Base-by-base conservation (phyloP, 73 alveolate species). In the Diophrys appendiculata region DNA sequence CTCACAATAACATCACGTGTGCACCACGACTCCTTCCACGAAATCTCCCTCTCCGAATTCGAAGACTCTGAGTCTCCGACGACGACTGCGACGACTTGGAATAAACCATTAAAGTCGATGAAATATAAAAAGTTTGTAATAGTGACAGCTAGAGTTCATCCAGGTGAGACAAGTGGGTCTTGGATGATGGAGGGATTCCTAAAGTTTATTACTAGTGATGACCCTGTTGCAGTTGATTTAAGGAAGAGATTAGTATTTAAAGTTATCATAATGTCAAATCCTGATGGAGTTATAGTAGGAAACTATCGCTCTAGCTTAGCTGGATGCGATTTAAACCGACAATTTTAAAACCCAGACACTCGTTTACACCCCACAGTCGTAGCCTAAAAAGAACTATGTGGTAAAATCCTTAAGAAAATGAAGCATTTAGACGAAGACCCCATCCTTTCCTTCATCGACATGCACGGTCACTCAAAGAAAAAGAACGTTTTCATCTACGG, bases 241-340 rank as follows among this genome's bases (percentile, higher is more conserved):
- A 77, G 96, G 81, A 89, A 91, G 43, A 70, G 85, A 64, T 81
- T 92, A 33, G 82, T 94, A 24, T 94, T 94, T 82, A 93, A 92
- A 78, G 81, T 94, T 29, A 79, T 94, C 31, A 97, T 97, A 29
- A 94, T 94, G 93, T 82, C 88, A 64, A 94, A 94, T 80, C 97
- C 96, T 8, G 98, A 94, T 89, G 98, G 98, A 27, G 98, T 94
- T 25, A 84, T 91, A 29, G 84, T 80, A 35, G 98, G 98, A 27
- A 81, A 94, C 76, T 90, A 88, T 64, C 76, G 98, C 52, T 70
- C 89, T 29, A 83, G 91, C 11, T 76, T 75, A 18, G 65, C 86
- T 52, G 98, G 98, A 0, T 82, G 81, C 69, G 94, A 94, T 80
- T 76, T 94, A 73, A 94, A 94, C 65, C 86, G 98, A 75, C 73